phyloP scores from a whole-genome alignment of 352 stramenopile species.

The Phytophthora megakarya region DNA sequence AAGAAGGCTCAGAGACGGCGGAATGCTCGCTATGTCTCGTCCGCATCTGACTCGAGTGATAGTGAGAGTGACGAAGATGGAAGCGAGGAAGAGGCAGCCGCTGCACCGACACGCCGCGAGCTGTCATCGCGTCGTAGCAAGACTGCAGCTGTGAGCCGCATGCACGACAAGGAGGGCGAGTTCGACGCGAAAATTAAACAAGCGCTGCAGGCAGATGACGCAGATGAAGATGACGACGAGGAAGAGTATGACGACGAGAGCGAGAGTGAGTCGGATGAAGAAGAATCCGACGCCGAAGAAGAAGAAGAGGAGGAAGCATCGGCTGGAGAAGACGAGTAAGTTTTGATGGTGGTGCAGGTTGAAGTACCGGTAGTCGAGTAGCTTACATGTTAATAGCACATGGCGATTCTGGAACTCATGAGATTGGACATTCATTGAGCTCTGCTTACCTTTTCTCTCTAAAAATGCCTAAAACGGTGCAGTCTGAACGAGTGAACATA shows the following conservation, averaged over 20 bases:
- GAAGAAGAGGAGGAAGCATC: conserved; percentile 20
- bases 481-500: too few relatives aligned
- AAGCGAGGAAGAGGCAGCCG: conserved; percentile 19
- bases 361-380: too few relatives aligned
- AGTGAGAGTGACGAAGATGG: conserved; percentile 40
- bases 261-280: conserved; percentile 31
- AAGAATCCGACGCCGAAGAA: conserved; percentile 28
- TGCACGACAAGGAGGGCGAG: conserved; percentile 60
- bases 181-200: conserved; percentile 65
- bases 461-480: too few relatives aligned
- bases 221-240: conserved; percentile 43
- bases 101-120: conserved; percentile 34
- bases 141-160: conserved; percentile 58
- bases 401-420: too few relatives aligned
- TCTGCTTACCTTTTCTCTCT: too few relatives aligned
- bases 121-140: conserved; percentile 62
- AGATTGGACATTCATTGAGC: too few relatives aligned
- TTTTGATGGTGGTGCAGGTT: neutral
- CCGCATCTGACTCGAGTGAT: conserved; percentile 34
- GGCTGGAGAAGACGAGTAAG: conserved; percentile 22
- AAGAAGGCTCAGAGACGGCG: conserved; percentile 36
- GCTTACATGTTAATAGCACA: too few relatives aligned
- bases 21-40: conserved; percentile 32
- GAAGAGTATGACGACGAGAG: conserved; percentile 34
- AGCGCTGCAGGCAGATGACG: conserved; percentile 51